These are phyloP conservation scores for Graphilbum ipis-grandicollis DNA, from an alignment of 2,329 filamentous ascomycete species.

Conservation along the genomic window DNA sequence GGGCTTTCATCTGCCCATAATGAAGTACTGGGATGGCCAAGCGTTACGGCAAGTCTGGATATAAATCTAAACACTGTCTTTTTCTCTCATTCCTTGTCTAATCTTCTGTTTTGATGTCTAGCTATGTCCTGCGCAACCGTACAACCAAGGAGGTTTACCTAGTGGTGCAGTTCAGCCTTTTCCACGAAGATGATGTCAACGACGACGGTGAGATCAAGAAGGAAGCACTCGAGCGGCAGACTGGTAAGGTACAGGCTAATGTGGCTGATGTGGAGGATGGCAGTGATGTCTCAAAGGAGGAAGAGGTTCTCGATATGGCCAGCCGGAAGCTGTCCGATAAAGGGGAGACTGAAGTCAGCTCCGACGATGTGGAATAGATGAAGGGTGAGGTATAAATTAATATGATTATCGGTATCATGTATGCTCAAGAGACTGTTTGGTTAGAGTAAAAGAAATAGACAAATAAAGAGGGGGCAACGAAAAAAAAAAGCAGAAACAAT, in stretches of 20 bases:
- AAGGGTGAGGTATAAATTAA: no score
- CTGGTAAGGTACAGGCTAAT: no score
- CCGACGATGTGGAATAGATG: slow-evolving; percentile 26
- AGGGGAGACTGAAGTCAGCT: slow-evolving; percentile 18
- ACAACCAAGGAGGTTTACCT: slow-evolving; percentile 59
- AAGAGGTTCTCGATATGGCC: no score
- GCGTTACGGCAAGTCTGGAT: slow-evolving; percentile 43
- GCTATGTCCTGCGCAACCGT: slow-evolving; percentile 81
- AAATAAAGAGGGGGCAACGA: no score
- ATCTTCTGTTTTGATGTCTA: slow-evolving; percentile 16
- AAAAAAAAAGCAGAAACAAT: no score
- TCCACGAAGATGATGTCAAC: slow-evolving; percentile 41
- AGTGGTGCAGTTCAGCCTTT: slow-evolving; percentile 63
- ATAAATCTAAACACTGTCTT: slow-evolving; percentile 3
- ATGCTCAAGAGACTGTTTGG: background rate
- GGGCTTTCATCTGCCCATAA: slow-evolving; percentile 54
- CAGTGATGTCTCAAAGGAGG: no score
- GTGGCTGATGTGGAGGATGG: no score
- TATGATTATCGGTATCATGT: no score
- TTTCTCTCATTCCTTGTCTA: slow-evolving; percentile 2
- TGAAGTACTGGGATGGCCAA: slow-evolving; percentile 69
- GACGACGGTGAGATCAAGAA: slow-evolving; percentile 40
- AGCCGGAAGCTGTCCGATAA: no score
- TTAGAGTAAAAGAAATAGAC: background rate
- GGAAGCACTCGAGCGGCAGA: slow-evolving; percentile 7